These are phyloP conservation scores for Nepenthes alata DNA, from an alignment of 179 eudicot genomes.

Conservation along the genomic window DNA sequence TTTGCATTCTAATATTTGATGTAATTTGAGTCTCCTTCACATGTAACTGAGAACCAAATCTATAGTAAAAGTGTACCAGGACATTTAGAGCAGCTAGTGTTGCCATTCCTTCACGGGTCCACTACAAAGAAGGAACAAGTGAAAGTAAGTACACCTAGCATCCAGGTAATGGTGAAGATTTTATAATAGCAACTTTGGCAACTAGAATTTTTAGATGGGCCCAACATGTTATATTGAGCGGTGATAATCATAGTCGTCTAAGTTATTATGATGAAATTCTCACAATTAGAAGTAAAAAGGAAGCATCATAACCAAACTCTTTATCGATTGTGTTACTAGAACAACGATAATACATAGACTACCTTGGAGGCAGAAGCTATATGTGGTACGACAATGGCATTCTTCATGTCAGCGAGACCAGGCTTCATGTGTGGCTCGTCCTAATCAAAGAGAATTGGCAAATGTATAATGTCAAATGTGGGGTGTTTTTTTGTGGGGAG, in stretches of 20 bases:
- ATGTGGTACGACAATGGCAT: conserved; percentile 93
- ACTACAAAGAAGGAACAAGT: conserved; percentile 32
- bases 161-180: not conserved
- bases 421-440: conserved; percentile 99
- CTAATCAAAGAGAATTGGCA: conserved; percentile 17
- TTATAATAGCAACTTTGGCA: too few relatives aligned
- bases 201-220: too few relatives aligned
- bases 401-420: conserved; percentile 89
- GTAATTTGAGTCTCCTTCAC: too few relatives aligned
- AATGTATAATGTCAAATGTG: not conserved
- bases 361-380: conserved; percentile 99
- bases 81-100: conserved; percentile 88
- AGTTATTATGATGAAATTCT: too few relatives aligned
- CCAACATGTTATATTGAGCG: too few relatives aligned
- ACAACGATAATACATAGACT: not conserved
- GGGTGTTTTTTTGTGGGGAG: too few relatives aligned
- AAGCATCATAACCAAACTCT: not conserved
- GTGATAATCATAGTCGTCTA: too few relatives aligned
- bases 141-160: not conserved
- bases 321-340: not conserved
- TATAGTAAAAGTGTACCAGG: conserved; percentile 38
- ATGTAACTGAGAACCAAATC: not conserved
- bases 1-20: too few relatives aligned
- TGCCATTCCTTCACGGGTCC: conserved; percentile 99
- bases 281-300: too few relatives aligned